Conservation (phyloP, 2,329 filamentous ascomycete genomes). For the Aspergillus tubingensis region DNA sequence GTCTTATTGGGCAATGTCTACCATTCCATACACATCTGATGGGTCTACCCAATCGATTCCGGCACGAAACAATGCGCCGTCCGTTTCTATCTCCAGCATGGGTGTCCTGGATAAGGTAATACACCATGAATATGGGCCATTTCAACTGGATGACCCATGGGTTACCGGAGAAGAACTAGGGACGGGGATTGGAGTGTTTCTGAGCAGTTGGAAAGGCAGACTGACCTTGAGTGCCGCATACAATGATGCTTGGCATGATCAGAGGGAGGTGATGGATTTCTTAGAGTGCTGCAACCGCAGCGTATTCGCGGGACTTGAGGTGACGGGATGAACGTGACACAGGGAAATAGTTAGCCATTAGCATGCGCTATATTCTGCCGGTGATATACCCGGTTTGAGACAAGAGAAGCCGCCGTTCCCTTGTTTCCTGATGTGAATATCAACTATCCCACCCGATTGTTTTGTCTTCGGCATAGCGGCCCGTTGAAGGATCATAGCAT, state of each 20-base stretch:
- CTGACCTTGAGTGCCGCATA: conserved; percentile 46
- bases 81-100: conserved; percentile 27
- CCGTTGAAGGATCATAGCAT: too few relatives aligned
- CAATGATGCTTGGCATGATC: conserved; percentile 48
- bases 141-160: conserved; percentile 44
- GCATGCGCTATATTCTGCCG: too few relatives aligned
- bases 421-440: too few relatives aligned
- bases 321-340: neutral
- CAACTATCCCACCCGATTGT: too few relatives aligned
- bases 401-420: too few relatives aligned
- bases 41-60: conserved; percentile 18
- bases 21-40: conserved; percentile 20
- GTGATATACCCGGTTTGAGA: too few relatives aligned
- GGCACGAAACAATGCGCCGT: conserved; percentile 19
- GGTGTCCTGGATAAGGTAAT: conserved; percentile 40
- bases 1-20: conserved; percentile 24
- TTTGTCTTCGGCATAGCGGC: too few relatives aligned
- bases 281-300: conserved; percentile 21
- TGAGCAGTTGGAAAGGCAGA: conserved; percentile 41
- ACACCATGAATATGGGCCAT: conserved; percentile 21
- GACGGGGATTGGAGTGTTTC: conserved; percentile 42
- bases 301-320: conserved; percentile 8
- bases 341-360: too few relatives aligned
- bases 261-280: conserved; percentile 21
- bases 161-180: conserved; percentile 50